A percentile compares a stretch with the other conserved stretches of the same genome.
phyloP scores from a whole-genome alignment of 345 rosid genomes.

The Ceriops zippeliana region DNA sequence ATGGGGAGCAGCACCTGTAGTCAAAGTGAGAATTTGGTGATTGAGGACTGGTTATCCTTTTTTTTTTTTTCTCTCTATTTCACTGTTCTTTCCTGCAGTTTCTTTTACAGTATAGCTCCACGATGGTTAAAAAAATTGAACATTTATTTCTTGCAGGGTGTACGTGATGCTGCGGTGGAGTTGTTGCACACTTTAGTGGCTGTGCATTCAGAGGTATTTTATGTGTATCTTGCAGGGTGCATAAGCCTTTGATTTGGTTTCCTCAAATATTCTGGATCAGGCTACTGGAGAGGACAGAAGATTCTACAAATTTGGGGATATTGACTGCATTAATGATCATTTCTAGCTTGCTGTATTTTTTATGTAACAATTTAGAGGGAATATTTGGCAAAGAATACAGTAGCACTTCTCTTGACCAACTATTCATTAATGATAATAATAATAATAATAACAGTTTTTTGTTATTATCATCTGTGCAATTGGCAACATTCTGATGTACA shows the following conservation, averaged over 20 bases:
- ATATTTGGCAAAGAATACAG: not conserved
- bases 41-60: constrained; percentile 6
- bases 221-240: not conserved
- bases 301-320: not conserved
- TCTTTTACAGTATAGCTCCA: not conserved
- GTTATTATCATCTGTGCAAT: too few species aligned
- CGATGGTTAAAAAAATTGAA: not conserved
- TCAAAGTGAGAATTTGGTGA: constrained; percentile 54
- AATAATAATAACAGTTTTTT: too few species aligned
- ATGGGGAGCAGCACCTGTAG: constrained; percentile 92
- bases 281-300: not conserved
- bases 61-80: not conserved
- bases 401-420: too few species aligned
- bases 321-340: not conserved
- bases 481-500: not conserved
- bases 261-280: not conserved
- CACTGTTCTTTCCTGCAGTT: not conserved
- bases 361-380: not conserved
- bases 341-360: not conserved
- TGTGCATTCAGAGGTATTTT: constrained; percentile 87
- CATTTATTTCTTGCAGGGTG: constrained; percentile 55
- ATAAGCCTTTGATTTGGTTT: not conserved
- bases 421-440: too few species aligned
- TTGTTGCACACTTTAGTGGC: constrained; percentile 86
- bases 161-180: constrained; percentile 92